Base-by-base conservation (phyloP, 1,139 yeast genomes). In the Hyphopichia burtonii region DNA sequence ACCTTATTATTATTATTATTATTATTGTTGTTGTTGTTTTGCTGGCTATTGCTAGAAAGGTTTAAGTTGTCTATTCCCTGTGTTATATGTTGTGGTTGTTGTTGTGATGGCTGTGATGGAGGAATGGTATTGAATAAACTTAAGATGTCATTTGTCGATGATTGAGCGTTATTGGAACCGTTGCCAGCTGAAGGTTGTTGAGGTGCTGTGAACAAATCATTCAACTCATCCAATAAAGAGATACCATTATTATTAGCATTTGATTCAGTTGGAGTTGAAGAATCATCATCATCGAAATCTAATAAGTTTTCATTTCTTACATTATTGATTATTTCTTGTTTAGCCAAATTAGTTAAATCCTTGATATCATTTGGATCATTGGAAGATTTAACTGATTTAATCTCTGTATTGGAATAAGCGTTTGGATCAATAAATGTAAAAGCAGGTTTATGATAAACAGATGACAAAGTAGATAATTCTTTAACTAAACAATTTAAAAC, bases 361-460 rank as follows among this genome's bases (percentile, higher is more conserved):
- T 86, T 91, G 42, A 90, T 73, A 40, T 85, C 51, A 36, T 49
- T 46, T 10, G n/a, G 17, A n/a, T 14, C n/a, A 12, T 16, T 27
- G 6, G 19, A 11, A 10, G 47, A 33, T 38, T 40, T 44, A 2
- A 48, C 40, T 18, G 53, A 32, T 12, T 34, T 38, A 18, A 38
- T 70, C 42, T 38, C 41, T 8, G 27, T 18, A 28, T 38, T 48
- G 36, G 74, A 68, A 43, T 67, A 54, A 2, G 61, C 62, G 23
- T 51, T 51, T 12, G 59, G 66, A 42, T 78, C 82, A 49, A 83
- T 74, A 58, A 86, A 86, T 31, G 84, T 74, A 31, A 80, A 72
- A 7, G 89, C 82, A 10, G 97, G 96, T 57, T 85, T 86, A 62
- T 87, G 95, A 57, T 89, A 88, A 2, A 93, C 94, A 0, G 97